These are phyloP conservation scores for Rhododendron mucronatum DNA, from an alignment of 148 eudicot genomes.

Conservation along the genomic window DNA sequence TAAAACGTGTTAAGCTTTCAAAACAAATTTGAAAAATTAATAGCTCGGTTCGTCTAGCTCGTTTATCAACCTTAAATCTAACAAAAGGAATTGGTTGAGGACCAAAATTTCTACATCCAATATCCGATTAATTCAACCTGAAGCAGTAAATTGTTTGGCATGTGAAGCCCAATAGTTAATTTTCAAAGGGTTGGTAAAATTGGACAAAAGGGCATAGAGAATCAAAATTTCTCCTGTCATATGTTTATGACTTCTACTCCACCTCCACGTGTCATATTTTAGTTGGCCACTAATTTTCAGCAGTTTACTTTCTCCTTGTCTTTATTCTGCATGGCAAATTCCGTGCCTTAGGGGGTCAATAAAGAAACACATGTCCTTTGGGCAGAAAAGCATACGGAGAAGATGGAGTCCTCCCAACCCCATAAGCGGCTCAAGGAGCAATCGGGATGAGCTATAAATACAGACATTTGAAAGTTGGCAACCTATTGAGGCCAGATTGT, in stretches of 20 bases:
- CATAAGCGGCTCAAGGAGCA: too few species aligned
- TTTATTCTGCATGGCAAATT: background rate
- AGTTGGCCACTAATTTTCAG: background rate
- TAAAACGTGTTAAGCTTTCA: background rate
- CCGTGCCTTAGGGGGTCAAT: background rate
- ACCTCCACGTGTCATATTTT: background rate
- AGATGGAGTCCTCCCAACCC: background rate
- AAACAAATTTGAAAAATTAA: background rate
- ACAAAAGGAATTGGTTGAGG: background rate
- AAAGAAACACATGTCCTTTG: background rate
- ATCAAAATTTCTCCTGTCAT: background rate
- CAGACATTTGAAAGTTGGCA: too few species aligned
- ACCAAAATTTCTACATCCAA: background rate
- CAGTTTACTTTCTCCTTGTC: background rate
- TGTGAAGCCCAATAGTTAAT: background rate
- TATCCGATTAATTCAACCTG: background rate
- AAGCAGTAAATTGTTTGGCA: background rate
- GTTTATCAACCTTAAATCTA: background rate
- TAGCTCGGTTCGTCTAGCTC: background rate
- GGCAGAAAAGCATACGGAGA: background rate
- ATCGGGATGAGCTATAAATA: too few species aligned
- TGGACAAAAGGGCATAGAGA: background rate
- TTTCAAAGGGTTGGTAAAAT: background rate
- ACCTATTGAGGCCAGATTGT: accelerated
- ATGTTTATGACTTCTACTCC: background rate